phyloP scores from a whole-genome alignment of 2,329 filamentous ascomycete species.

The Ceratocystis colombiana region DNA sequence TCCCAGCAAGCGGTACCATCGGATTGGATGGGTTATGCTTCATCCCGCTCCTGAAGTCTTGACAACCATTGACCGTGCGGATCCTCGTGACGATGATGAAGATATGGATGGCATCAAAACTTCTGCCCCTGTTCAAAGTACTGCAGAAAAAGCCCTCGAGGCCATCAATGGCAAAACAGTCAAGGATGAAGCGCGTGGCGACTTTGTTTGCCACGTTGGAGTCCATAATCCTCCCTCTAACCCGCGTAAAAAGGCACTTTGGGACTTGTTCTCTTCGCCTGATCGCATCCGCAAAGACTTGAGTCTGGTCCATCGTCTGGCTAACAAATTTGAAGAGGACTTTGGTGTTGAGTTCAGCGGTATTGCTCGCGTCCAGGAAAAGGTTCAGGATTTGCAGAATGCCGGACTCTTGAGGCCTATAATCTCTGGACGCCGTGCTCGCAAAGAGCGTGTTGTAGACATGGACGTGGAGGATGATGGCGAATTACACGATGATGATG shows the following conservation, averaged over 20 bases:
- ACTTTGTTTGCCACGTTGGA: constrained; percentile 95
- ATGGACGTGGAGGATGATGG: constrained; percentile 46
- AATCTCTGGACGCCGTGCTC: constrained; percentile 48
- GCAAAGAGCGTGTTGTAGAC: constrained; percentile 41
- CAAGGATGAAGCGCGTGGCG: constrained; percentile 82
- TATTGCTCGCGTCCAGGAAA: constrained; percentile 69
- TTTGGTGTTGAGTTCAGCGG: constrained; percentile 69
- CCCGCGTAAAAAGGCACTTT: constrained; percentile 86
- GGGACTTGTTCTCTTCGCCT: constrained; percentile 91
- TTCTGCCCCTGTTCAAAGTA: constrained; percentile 41
- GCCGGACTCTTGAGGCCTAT: constrained; percentile 66
- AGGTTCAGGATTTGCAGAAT: constrained; percentile 68
- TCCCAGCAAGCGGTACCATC: constrained; percentile 90
- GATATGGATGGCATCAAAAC: constrained; percentile 43
- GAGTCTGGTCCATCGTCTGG: constrained; percentile 67
- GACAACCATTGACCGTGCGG: constrained; percentile 57
- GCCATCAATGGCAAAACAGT: constrained; percentile 98
- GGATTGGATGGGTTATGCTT: constrained; percentile 97
- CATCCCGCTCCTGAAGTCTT: constrained; percentile 63
- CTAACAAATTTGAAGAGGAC: constrained; percentile 75
- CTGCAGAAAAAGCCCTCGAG: constrained; percentile 77
- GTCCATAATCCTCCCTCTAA: constrained; percentile 82
- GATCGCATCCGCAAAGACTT: constrained; percentile 90
- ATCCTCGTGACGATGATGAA: constrained; percentile 53
- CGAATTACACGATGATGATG: constrained; percentile 61